Base-by-base conservation (phyloP, 2,329 filamentous ascomycete genomes). In the Colletotrichum agaves region DNA sequence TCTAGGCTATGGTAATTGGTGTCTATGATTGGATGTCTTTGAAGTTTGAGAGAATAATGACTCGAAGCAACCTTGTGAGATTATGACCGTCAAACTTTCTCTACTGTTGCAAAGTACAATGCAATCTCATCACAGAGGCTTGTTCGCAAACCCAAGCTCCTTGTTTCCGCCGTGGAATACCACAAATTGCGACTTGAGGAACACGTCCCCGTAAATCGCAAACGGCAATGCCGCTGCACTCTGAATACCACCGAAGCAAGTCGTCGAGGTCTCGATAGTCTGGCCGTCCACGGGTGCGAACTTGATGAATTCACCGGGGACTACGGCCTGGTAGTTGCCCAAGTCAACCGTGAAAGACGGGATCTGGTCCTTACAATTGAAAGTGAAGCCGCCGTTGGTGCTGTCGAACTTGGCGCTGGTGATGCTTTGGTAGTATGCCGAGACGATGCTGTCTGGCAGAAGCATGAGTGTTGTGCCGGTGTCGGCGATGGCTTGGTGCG, bases 381-480 rank as follows among this genome's bases (percentile, higher is more conserved):
- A 87, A 15, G 84, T 77, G 75, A 87, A 90, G 60, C 88, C 87
- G 58, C 87, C 89, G 49, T 82, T 65, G 2, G 73, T 71, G 15
- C 69, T 27, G 73, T 82, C 79, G 71, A 86, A 74, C 50, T 78
- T 71, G 0, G 90, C 82, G 3, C 87, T 84, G 7, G 73, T 61
- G 67, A 92, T 83, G 69, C 86, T 75, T 41, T 75, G 74, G 80
- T 91, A 93, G 83, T 91, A 92, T 46, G 80, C 83, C 0, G 77
- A 72, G 70, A 88, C 84, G 67, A 90, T 81, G 35, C 75, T 71
- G 62, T 83, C 75, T 27, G 87, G 86, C 17, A 90, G 77, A 70
- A 91, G 82, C 62, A 91, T 78, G 33, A 93, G 86, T 1, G 89
- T 90, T 63, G 90, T 92, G 61, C 90, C 91, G 2, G 90, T 93